Conservation (phyloP, 805 yeast species). For the Ogataea dorogensis region DNA sequence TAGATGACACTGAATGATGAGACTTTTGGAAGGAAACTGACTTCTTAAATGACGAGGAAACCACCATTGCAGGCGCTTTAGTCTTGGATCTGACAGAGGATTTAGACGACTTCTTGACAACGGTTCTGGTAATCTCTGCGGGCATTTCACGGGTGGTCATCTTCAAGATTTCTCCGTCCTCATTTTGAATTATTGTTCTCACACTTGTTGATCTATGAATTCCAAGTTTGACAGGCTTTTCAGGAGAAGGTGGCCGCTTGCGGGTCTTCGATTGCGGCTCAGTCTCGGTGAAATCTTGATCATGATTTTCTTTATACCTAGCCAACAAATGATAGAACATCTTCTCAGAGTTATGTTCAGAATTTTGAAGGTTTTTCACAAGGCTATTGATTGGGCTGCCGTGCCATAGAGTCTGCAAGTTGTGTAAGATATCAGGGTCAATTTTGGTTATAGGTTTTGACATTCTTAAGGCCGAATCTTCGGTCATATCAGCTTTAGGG, state of each 20-base stretch:
- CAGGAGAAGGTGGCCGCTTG: conserved; percentile 13
- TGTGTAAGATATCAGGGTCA: conserved; percentile 51
- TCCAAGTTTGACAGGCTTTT: conserved; percentile 9
- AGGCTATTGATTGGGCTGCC: conserved; percentile 42
- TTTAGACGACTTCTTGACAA: conserved; percentile 21
- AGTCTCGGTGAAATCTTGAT: conserved; percentile 7
- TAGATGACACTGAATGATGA: conserved; percentile 12
- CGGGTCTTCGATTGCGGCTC: conserved; percentile 2
- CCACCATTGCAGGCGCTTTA: conserved; percentile 38
- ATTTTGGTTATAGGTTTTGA: conserved; percentile 32
- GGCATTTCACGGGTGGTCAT: conserved; percentile 33
- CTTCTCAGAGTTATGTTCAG: conserved; percentile 33
- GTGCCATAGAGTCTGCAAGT: conserved; percentile 57
- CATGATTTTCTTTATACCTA: conserved; percentile 34
- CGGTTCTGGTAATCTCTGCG: conserved; percentile 24
- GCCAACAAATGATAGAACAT: conserved; percentile 36
- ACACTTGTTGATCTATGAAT: conserved; percentile 33
- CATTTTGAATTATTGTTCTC: conserved; percentile 35
- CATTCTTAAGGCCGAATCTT: conserved; percentile 26
- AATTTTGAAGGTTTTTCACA: conserved; percentile 26
- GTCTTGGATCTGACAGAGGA: conserved; percentile 13
- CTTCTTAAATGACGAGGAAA: conserved; percentile 48
- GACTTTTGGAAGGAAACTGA: conserved; percentile 43
- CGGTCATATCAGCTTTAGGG: conserved; percentile 13
- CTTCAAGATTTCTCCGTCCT: conserved; percentile 31